phyloP scores from a whole-genome alignment of 495 filamentous ascomycete species.

The Daldinia grandis region DNA sequence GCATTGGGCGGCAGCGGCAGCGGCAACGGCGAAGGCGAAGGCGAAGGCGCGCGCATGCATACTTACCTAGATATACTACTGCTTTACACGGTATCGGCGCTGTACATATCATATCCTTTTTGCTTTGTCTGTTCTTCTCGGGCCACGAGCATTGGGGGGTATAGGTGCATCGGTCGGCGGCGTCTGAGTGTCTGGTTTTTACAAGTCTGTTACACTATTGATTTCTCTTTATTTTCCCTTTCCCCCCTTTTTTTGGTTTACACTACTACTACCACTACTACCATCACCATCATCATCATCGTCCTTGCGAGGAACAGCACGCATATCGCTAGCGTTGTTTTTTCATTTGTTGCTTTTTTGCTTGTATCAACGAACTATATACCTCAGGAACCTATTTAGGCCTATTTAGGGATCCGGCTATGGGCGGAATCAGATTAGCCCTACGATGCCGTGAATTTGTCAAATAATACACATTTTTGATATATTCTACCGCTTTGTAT shows the following conservation, averaged over 20 bases:
- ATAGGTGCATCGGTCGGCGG: slow-evolving; percentile 13
- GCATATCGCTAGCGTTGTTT: background rate
- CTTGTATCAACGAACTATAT: slow-evolving; percentile 13
- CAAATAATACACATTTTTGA: slow-evolving; percentile 1
- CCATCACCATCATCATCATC: background rate
- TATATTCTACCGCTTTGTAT: background rate
- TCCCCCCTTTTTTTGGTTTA: background rate
- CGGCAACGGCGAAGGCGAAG: slow-evolving; percentile 12
- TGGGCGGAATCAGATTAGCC: slow-evolving; percentile 14
- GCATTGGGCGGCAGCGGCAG: slow-evolving; percentile 29
- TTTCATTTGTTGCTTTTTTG: slow-evolving; percentile 6
- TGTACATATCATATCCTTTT: slow-evolving; percentile 25
- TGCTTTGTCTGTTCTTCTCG: slow-evolving; percentile 10
- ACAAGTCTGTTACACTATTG: slow-evolving; percentile 20
- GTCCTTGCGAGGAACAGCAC: slow-evolving; percentile 15
- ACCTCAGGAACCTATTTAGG: background rate
- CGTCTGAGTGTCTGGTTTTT: slow-evolving; percentile 17
- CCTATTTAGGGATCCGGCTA: background rate
- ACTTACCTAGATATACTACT: slow-evolving; percentile 3
- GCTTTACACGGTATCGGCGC: slow-evolving; percentile 14
- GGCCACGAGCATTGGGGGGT: slow-evolving; percentile 14
- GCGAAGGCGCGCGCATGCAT: slow-evolving; percentile 25
- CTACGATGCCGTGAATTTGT: slow-evolving; percentile 18
- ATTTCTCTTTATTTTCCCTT: background rate
- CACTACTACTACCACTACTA: background rate